Evolutionary conservation across 768 basidiomycete genomes (phyloP), one percentile per base, ranked within the genome.

Genomic region (Tephrocybe sp.): DNA sequence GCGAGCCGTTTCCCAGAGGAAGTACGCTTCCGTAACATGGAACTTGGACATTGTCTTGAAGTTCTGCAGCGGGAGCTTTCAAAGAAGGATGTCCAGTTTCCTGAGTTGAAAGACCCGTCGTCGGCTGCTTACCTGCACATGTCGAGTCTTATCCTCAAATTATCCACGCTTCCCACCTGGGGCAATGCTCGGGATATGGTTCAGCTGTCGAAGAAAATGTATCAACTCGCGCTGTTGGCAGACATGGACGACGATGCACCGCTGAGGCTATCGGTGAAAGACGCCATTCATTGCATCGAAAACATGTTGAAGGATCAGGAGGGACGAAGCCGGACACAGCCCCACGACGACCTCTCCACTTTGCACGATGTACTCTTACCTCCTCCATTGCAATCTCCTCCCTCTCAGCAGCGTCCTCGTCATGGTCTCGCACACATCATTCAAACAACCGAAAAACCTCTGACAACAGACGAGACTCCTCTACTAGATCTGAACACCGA

Each of bases 141-240:
- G 69, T 60, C 65, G n/a, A 56, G 52, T 0, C 21, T 76, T 9
- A 57, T 86, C 48, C 50, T 62, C 6, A 52, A 73, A 12, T 68
- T 86, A 55, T 69, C 78, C 7, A 34, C 52, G 9, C 65, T 85
- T 0, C 68, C 72, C 3, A 77, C 78, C 1, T 88, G 86, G 86
- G 86, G 85, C 12, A 88, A 88, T 43, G 86, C 85, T 2, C 75
- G 85, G 6, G 86, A 88, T 54, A 73, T 86, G 62, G 69, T 78
- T 45, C 79, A 78, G 0, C 65, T 85, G 4, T 65, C 79, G 0
- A 79, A 77, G 58, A 63, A 72, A 38, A 74, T 88, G 68, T 63
- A 73, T 10, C 65, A 69, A 15, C 25, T 58, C 1, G 82, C 76
- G 0, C 70, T 78, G 40, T 59, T 66, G 8, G 56, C 60, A 25